Evolutionary conservation across 768 basidiomycete genomes (phyloP), one percentile per base, ranked within the genome.

Genomic region (Kondoa subrosea): DNA sequence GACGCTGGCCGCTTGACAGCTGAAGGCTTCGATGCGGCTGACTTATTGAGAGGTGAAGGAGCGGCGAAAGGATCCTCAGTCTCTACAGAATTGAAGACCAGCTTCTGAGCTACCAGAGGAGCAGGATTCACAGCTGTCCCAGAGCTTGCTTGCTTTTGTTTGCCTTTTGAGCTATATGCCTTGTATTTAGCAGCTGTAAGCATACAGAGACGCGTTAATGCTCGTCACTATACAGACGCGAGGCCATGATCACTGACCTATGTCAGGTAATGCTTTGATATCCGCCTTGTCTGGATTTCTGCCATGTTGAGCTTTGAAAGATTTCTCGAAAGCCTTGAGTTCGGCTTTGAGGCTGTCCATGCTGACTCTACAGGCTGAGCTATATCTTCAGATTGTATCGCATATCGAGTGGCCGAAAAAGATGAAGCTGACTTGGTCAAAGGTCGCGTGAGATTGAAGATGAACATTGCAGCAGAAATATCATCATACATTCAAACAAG

Each of bases 291-390:
- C 74, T 27, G 78, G 78, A 31, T 74, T 73, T 16, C 76, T 62
- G 12, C 72, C 74, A 30, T 78, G 63, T 14, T 70, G 65, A 0
- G 73, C 61, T 34, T 74, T 75, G 72, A 79, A 79, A 1, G 68
- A 21, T 27, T 73, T 72, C 69, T 79, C 78, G 76, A 77, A 79
- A 27, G 74, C 63, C 62, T 79, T 79, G 71, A 79, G 75, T 34
- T 76, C 73, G 2, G 76, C 72, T 63, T 77, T 77, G 58, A 79
- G 75, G 3, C 69, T 40, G 1, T 71, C 33, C 56, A 76, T 25
- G 15, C 61, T 29, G 61, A 31, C 61, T 50, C 21, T 50, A n/a
- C n/a, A n/a, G n/a, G n/a, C n/a, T n/a, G n/a, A n/a, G n/a, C n/a
- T n/a, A n/a, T n/a, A n/a, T n/a, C n/a, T n/a, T n/a, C n/a, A n/a